phyloP scores from a whole-genome alignment of 2,329 filamentous ascomycete genomes.

The Bretziella fagacearum region DNA sequence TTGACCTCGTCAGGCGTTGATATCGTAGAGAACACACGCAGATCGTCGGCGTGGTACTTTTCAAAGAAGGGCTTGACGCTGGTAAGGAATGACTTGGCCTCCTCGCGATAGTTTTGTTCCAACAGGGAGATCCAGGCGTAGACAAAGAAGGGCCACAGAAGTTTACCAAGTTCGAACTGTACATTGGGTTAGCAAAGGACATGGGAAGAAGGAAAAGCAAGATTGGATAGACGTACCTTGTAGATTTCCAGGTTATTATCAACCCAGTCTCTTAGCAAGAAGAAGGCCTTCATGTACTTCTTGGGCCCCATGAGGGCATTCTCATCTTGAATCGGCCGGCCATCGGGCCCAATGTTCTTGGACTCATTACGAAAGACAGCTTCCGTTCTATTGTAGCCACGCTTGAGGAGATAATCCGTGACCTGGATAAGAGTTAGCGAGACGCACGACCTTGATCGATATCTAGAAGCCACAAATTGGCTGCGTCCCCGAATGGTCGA shows the following conservation, averaged over 20 bases:
- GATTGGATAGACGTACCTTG: slow-evolving; percentile 54
- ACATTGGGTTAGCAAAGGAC: slow-evolving; percentile 4
- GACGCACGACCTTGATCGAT: background rate
- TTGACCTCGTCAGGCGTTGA: slow-evolving; percentile 61
- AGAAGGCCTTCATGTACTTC: slow-evolving; percentile 62
- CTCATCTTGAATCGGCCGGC: slow-evolving; percentile 48
- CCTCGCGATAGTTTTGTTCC: slow-evolving; percentile 49
- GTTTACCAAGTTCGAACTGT: slow-evolving; percentile 68
- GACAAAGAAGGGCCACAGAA: slow-evolving; percentile 87
- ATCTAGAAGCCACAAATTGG: too few species aligned
- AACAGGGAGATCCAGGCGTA: slow-evolving; percentile 80
- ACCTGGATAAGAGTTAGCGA: too few species aligned
- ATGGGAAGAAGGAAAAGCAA: background rate
- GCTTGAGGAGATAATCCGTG: slow-evolving; percentile 88
- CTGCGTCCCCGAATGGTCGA: too few species aligned
- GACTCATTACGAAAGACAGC: slow-evolving; percentile 86
- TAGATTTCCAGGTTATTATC: slow-evolving; percentile 88
- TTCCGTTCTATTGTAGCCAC: slow-evolving; percentile 85
- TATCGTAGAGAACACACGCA: slow-evolving; percentile 58
- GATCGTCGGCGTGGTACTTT: slow-evolving; percentile 60
- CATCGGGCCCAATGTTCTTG: slow-evolving; percentile 63
- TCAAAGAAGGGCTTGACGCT: slow-evolving; percentile 54
- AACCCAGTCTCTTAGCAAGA: slow-evolving; percentile 62
- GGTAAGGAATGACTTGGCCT: slow-evolving; percentile 58
- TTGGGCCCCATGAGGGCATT: slow-evolving; percentile 51